These are phyloP conservation scores for Zasmidium cellare DNA, from an alignment of 2,329 filamentous ascomycete genomes.

Conservation along the genomic window DNA sequence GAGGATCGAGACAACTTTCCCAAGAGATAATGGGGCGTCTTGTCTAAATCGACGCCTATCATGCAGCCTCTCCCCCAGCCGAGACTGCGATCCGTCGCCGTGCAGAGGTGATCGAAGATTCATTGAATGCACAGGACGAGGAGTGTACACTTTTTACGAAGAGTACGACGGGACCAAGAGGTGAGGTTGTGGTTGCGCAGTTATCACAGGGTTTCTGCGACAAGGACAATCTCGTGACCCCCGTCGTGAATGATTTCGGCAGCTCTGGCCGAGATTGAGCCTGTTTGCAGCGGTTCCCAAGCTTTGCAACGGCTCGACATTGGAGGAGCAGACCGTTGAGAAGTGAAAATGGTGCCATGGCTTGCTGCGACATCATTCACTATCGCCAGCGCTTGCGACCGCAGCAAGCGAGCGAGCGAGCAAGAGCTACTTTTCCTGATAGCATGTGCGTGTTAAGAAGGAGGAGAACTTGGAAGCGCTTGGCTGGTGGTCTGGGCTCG, in stretches of 20 bases:
- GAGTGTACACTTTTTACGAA: neutral
- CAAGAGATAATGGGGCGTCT: neutral
- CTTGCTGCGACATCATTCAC: neutral
- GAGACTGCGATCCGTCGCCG: neutral
- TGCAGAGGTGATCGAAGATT: neutral
- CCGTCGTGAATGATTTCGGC: neutral
- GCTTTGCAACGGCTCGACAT: neutral
- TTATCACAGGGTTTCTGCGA: neutral
- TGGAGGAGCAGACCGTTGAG: neutral
- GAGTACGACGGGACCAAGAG: neutral
- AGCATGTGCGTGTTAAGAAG: neutral
- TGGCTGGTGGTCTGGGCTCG: neutral
- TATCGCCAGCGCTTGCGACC: too few relatives aligned
- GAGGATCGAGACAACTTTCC: neutral
- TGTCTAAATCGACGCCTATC: slow-evolving; percentile 1
- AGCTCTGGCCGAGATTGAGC: neutral
- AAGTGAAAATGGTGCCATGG: neutral
- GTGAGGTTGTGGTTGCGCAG: neutral
- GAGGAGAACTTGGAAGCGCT: neutral
- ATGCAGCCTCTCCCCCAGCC: neutral
- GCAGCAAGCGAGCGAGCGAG: too few relatives aligned
- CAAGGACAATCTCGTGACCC: neutral
- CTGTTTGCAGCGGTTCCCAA: neutral
- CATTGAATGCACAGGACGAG: neutral
- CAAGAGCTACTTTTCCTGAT: too few relatives aligned